These are phyloP conservation scores for Tetrastigma voinierianum DNA, from an alignment of 164 flowering plant species.

Conservation along the genomic window DNA sequence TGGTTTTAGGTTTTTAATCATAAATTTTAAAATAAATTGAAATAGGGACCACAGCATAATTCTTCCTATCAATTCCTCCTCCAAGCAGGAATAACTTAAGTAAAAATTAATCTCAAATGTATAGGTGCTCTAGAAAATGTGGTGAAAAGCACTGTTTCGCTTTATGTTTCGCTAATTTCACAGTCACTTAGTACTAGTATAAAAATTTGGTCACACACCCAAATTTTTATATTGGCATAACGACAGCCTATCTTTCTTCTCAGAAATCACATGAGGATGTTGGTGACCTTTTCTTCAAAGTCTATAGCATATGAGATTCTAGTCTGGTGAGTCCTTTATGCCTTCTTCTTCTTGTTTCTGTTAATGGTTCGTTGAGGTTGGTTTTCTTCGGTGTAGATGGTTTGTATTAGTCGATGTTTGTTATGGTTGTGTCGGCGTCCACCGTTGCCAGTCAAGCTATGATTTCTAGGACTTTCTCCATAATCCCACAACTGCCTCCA, in stretches of 20 bases:
- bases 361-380: not conserved
- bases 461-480: conserved; percentile 31
- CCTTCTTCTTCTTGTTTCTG: conserved; percentile 5
- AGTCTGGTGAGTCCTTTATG: too few species aligned
- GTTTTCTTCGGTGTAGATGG: conserved; percentile 4
- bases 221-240: conserved; percentile 19
- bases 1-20: too few species aligned
- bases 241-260: conserved; percentile 41
- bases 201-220: conserved; percentile 23
- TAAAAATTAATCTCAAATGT: not conserved
- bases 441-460: conserved; percentile 31
- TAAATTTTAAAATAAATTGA: too few species aligned
- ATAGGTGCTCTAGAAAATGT: not conserved
- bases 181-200: conserved; percentile 17
- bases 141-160: conserved; percentile 19
- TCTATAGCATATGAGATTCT: conserved; percentile 23
- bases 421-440: conserved; percentile 25
- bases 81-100: too few species aligned
- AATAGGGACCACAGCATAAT: too few species aligned
- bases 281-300: conserved; percentile 38
- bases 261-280: conserved; percentile 32
- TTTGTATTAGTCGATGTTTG: conserved; percentile 31
- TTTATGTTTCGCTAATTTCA: conserved; percentile 21
- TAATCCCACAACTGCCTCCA: conserved; percentile 25
- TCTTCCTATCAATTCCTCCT: too few species aligned